Evolutionary conservation across 2,329 filamentous ascomycete species (phyloP), one percentile per base, ranked within the genome.

Genomic region (Beauveria australis): DNA sequence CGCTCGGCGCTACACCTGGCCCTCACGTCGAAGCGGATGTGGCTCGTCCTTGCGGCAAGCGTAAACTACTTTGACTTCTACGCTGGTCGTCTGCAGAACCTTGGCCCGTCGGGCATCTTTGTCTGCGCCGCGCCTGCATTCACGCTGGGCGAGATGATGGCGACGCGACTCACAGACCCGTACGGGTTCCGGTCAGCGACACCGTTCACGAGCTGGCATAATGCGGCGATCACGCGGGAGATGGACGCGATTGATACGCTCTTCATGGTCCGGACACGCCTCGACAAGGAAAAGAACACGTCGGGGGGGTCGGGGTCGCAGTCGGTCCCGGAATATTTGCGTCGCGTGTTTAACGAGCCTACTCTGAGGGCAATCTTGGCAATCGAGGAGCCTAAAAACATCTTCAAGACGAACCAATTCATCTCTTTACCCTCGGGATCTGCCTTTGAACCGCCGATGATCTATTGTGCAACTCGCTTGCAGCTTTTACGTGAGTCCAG

Each of bases 61-160:
- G 64, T 68, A 30, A 68, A 68, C 16, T 60, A 72, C 1, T 73
- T 66, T 62, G 67, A 74, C 18, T 67, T 69, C 28, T 52, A 62
- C 1, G 63, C 64, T 0, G 63, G 65, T 0, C 52, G 48, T 0
- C 68, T 69, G 8, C 60, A 60, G 2, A 60, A 61, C 5, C 18
- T 62, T 0, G 67, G 69, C 0, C 61, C 61, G 0, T 69, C 69
- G 0, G 55, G 55, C 1, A 66, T 71, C 1, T 66, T 74, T 26
- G 37, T 72, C 5, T 67, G 64, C 3, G 53, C 67, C 1, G 61
- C 64, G 5, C 70, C 71, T 1, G 66, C 69, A 14, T 69, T 66
- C 51, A 68, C 66, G 1, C 57, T 68, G 10, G 59, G 53, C 3
- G 65, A 69, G 7, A 60, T 69, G 18, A 53, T 59, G 18, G 26